Conservation (phyloP, 208 protist genomes). For the Trichomonas vaginalis region DNA sequence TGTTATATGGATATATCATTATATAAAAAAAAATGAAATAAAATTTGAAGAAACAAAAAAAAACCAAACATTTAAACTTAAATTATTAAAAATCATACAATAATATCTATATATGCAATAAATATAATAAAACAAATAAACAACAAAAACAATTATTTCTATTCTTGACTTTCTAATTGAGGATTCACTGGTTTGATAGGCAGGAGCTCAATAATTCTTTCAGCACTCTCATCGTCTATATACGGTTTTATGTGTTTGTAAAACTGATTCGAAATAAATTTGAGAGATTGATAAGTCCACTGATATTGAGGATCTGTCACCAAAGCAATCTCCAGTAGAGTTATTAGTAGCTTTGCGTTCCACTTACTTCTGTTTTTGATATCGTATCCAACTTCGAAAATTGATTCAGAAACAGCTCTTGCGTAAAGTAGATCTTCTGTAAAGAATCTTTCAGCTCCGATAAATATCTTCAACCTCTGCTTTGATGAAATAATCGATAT, state of each 20-base stretch:
- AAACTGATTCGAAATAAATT: background rate
- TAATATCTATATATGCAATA: no score
- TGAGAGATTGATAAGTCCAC: background rate
- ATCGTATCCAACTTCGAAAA: background rate
- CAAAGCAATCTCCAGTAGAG: background rate
- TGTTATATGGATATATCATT: no score
- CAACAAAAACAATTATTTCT: no score
- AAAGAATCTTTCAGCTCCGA: background rate
- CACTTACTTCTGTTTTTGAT: background rate
- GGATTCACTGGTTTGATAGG: background rate
- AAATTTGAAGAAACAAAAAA: no score
- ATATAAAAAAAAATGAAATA: no score
- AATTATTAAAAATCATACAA: no score
- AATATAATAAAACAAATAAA: no score
- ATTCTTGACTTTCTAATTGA: no score
- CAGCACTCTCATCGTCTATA: background rate
- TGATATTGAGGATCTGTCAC: background rate
- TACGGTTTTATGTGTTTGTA: background rate
- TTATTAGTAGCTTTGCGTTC: background rate
- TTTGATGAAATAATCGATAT: background rate
- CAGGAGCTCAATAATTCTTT: background rate
- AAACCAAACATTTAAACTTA: no score
- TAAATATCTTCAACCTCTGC: background rate
- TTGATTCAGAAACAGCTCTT: background rate
- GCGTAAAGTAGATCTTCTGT: background rate